Conservation (phyloP, 2,329 filamentous ascomycete genomes). For the Fusarium oligoseptatum region DNA sequence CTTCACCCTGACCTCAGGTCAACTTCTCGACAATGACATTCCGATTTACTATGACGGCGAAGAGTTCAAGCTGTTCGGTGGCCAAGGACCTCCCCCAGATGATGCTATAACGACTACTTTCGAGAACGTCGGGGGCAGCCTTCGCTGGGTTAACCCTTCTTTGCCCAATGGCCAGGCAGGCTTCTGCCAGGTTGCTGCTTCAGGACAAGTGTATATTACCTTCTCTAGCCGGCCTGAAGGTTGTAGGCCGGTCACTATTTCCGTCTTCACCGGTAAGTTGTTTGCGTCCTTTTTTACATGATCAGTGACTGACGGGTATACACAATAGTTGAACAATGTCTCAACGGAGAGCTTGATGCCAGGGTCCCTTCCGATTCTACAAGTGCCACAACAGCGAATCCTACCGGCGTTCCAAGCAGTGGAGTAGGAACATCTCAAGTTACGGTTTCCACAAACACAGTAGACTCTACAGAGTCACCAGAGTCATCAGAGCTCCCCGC, state of each 20-base stretch:
- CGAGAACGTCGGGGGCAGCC: too few relatives aligned
- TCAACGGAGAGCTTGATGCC: too few relatives aligned
- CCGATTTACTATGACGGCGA: neutral
- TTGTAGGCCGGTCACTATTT: neutral
- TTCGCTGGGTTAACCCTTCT: neutral
- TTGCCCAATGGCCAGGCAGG: neutral
- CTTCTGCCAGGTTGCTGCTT: neutral
- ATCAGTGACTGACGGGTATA: too few relatives aligned
- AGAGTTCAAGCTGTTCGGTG: neutral
- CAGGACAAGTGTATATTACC: neutral
- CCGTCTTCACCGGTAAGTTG: neutral
- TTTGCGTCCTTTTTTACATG: neutral
- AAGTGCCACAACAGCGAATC: too few relatives aligned
- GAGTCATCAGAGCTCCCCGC: too few relatives aligned
- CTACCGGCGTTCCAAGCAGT: too few relatives aligned
- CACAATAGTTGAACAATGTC: too few relatives aligned
- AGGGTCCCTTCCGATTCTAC: too few relatives aligned
- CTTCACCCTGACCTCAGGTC: neutral
- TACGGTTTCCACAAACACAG: too few relatives aligned
- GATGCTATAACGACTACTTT: neutral
- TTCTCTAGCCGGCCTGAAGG: neutral
- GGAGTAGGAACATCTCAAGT: too few relatives aligned
- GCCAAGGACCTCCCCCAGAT: neutral
- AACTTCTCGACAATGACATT: neutral
- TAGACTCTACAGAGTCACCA: too few relatives aligned